Evolutionary conservation across 495 filamentous ascomycete species (phyloP).

Genomic region (Bacidia gigantensis): DNA sequence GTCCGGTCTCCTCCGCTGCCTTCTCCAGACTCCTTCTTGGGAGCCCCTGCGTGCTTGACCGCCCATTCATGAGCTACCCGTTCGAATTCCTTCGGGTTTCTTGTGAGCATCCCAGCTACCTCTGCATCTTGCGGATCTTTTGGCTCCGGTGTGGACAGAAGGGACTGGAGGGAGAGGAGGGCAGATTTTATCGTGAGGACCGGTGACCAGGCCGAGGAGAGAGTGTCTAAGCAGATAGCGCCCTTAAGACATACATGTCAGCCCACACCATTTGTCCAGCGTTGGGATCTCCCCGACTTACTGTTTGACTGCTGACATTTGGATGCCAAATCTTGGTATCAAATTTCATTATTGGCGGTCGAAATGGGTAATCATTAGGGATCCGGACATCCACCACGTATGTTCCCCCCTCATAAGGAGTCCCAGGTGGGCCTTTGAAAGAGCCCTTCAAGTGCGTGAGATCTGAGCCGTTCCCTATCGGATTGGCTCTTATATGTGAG

Average conservation of each 20-base stretch:
- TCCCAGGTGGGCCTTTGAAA: conserved; percentile 80
- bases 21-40: conserved; percentile 36
- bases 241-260: conserved; percentile 40
- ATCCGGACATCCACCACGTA: conserved; percentile 78
- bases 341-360: conserved; percentile 85
- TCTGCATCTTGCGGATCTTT: conserved; percentile 96
- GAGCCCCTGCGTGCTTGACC: conserved; percentile 67
- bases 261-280: not conserved
- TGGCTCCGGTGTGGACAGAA: conserved; percentile 86
- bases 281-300: conserved; percentile 27
- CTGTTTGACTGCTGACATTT: conserved; percentile 90
- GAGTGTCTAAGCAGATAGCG: conserved; percentile 92
- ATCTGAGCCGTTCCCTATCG: conserved; percentile 50
- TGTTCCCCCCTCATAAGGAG: conserved; percentile 82
- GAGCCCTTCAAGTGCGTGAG: conserved; percentile 72
- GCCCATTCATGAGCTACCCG: conserved; percentile 85
- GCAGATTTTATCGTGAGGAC: conserved; percentile 94
- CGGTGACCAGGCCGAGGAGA: conserved; percentile 81
- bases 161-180: conserved; percentile 79
- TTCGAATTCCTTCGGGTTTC: conserved; percentile 63
- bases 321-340: conserved; percentile 96
- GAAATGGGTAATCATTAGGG: conserved; percentile 83
- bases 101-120: conserved; percentile 81
- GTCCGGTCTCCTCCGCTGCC: conserved; percentile 36
- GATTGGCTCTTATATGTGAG: conserved; percentile 58